phyloP scores from a whole-genome alignment of 805 yeast genomes.

The Brettanomyces nanus region DNA sequence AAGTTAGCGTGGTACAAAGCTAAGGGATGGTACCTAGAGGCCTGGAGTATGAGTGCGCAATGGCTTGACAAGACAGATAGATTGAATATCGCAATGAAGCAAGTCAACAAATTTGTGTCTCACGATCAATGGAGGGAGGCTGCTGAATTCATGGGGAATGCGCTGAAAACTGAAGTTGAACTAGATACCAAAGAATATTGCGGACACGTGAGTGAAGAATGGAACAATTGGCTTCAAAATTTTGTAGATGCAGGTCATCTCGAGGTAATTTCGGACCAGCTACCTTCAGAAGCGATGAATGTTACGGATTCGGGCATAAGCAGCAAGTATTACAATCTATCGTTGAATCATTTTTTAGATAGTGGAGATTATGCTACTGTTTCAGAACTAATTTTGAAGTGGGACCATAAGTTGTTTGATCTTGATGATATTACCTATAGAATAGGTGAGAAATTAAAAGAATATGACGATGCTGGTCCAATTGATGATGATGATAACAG shows the following conservation, averaged over 20 bases:
- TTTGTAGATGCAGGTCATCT: slow-evolving; percentile 43
- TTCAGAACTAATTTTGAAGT: slow-evolving; percentile 34
- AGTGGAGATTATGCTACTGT: slow-evolving; percentile 30
- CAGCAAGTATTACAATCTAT: slow-evolving; percentile 34
- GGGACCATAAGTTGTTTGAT: slow-evolving; percentile 56
- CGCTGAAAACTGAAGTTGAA: slow-evolving; percentile 24
- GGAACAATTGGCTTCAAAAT: slow-evolving; percentile 58
- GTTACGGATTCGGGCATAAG: slow-evolving; percentile 21
- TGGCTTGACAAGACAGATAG: slow-evolving; percentile 44
- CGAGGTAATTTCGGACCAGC: slow-evolving; percentile 35
- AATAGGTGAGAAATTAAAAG: slow-evolving; percentile 39
- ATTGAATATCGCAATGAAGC: slow-evolving; percentile 50
- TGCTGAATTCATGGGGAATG: slow-evolving; percentile 37
- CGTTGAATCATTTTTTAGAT: slow-evolving; percentile 39
- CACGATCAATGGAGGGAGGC: slow-evolving; percentile 49
- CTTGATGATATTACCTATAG: slow-evolving; percentile 32
- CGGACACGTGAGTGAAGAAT: slow-evolving; percentile 31
- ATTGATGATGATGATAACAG: not conserved
- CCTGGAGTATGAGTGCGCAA: slow-evolving; percentile 70
- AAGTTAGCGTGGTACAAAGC: slow-evolving; percentile 65
- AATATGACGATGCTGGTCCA: slow-evolving; percentile 12
- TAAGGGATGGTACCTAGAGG: slow-evolving; percentile 46
- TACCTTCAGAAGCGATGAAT: slow-evolving; percentile 43
- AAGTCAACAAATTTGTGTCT: slow-evolving; percentile 36
- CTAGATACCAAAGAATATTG: slow-evolving; percentile 17